Percentiles rank a stretch among this genome's conserved stretches.
phyloP scores from a whole-genome alignment of 306 rosid species.

The Herpetospermum pedunculosum region DNA sequence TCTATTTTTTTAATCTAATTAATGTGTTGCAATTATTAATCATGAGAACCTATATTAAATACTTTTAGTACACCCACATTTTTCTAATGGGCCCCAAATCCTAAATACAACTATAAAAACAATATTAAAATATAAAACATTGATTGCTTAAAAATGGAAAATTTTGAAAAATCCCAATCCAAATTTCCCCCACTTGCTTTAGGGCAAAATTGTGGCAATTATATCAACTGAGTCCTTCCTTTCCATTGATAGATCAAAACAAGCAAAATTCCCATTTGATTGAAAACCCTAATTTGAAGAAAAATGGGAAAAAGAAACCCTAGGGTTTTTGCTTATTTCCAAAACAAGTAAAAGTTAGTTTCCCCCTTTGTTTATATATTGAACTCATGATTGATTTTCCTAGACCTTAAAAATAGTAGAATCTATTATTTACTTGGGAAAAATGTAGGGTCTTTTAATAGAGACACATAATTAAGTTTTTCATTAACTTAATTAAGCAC shows the following conservation, averaged over 20 bases:
- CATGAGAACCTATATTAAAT: not conserved
- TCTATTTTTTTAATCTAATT: too few species aligned
- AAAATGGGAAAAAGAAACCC: not conserved
- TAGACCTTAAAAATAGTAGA: not conserved
- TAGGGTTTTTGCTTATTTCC: not conserved
- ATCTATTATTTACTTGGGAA: not conserved
- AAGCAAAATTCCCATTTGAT: not conserved
- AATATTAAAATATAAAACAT: not conserved
- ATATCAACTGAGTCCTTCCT: not conserved
- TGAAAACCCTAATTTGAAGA: not conserved
- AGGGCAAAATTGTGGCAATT: not conserved
- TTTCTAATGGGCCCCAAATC: not conserved
- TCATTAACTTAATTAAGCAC: not conserved
- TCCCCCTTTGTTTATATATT: not conserved
- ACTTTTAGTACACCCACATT: not conserved
- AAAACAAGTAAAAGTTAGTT: not conserved
- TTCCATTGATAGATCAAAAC: not conserved
- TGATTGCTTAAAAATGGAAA: not conserved
- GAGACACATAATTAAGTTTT: not conserved
- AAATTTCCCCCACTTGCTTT: not conserved
- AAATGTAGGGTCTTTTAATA: not conserved
- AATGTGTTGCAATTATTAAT: too few species aligned
- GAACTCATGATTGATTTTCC: not conserved
- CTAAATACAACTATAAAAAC: not conserved
- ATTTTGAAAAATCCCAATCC: not conserved